Base-by-base conservation (phyloP, 768 basidiomycete species). In the Panellus pusillus region DNA sequence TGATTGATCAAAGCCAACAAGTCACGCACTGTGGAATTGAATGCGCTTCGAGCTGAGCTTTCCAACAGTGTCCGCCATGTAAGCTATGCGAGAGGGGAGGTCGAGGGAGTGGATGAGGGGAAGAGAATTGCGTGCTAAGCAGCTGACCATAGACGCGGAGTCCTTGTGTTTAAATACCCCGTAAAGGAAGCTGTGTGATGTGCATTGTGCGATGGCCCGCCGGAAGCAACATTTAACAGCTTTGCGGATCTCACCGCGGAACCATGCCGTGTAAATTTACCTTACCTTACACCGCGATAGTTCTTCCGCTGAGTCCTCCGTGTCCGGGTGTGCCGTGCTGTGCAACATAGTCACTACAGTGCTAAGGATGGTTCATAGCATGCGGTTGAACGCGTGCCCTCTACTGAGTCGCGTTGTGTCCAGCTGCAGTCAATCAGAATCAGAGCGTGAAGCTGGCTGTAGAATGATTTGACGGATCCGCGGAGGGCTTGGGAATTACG, bases 11-110 rank as follows among this genome's bases (percentile, higher is more conserved):
- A 36, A 5, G 3, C 8, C 14, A 18, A 32, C 12, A 1, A 47
- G 5, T 39, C 4, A 47, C 50, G 35, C 37, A 57, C 56, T 57
- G 51, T 57, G 56, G 27, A 57, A 57, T 53, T 57, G 56, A 27
- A 57, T 57, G 47, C 56, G 56, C 39, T 57, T 57, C 11, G 56
- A 53, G 17, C 6, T 39, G 13, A 53, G 28, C 15, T 49, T 45
- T 1, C 43, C 44, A 20, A 46, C 4, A 29, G 31, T 41, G 29
- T 50, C 54, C 14, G 45, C 7, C 42, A 44, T 52, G 35, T 24
- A 24, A 24, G 24, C 24, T 24, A 17, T 5, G 29, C 13, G 9
- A 40, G 39, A n/a, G 39, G 19, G 39, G n/a, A 15, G 3, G 39
- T 40, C 11, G n/a, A 15, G 17, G 15, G 44, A 18, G 42, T 35